Evolutionary conservation across 768 basidiomycete genomes (phyloP).

Genomic region (Kwoniella europaea): DNA sequence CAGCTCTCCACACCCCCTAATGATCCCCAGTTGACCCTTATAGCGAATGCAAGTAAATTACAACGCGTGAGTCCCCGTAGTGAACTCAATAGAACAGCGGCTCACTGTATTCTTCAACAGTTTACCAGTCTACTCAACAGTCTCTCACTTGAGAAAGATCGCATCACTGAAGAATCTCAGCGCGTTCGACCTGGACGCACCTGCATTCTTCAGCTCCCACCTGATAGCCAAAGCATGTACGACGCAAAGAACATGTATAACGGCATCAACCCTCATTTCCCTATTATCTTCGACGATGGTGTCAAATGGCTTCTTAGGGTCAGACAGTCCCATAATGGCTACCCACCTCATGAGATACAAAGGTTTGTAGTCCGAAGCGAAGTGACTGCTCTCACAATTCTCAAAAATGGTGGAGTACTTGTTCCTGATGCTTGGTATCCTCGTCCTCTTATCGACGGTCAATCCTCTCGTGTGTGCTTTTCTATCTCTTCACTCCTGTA

Average conservation of each 20-base stretch:
- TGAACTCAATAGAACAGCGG: too few relatives aligned
- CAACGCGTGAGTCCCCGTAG: too few relatives aligned
- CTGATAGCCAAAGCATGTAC: not conserved
- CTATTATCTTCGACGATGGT: conserved; percentile 24
- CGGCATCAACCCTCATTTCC: conserved; percentile 25
- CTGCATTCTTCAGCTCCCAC: not conserved
- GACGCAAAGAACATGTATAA: not conserved
- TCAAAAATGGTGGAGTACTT: not conserved
- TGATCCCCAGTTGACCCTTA: too few relatives aligned
- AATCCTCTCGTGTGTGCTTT: not conserved
- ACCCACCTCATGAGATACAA: not conserved
- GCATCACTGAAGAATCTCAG: not conserved
- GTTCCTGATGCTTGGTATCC: not conserved
- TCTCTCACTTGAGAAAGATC: too few relatives aligned
- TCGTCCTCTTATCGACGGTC: not conserved
- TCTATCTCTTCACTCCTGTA: not conserved
- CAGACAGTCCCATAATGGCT: not conserved
- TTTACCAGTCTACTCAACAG: too few relatives aligned
- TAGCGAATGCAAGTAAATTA: too few relatives aligned
- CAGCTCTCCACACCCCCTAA: too few relatives aligned
- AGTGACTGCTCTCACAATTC: conserved; percentile 5
- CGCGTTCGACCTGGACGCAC: not conserved
- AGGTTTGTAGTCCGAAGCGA: not conserved
- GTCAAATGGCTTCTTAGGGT: conserved; percentile 27
- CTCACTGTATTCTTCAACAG: too few relatives aligned